Base-by-base conservation (phyloP, 2,329 filamentous ascomycete genomes). In the Neopestalotiopsis sp. region DNA sequence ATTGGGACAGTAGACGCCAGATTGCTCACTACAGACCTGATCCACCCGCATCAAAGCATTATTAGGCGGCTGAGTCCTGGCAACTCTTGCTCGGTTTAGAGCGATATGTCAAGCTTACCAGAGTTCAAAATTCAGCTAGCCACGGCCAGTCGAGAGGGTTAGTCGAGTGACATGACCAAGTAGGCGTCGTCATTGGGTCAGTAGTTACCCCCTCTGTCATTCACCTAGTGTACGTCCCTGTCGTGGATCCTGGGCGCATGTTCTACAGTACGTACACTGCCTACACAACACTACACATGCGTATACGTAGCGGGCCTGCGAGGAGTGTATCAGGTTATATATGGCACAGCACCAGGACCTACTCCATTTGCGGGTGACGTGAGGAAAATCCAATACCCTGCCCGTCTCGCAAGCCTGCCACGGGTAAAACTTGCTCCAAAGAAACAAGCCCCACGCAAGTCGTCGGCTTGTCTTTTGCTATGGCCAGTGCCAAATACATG, bases 381-480 rank as follows among this genome's bases (percentile, higher is more conserved):
- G 69, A 68, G 32, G 45, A 24, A 62, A 58, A 65, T 69, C 24
- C 59, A 70, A 71, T 70, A 75, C 74, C 75, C 73, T 74, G 74
- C 74, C 71, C 70, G 74, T 75, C 73, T 77, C 72, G 73, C 69
- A 74, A 73, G 74, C 74, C 72, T 75, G 73, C 73, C 65, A 69
- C 66, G 69, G 73, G 72, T 67, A 69, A 69, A 71, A 73, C 70
- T 56, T 64, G 61, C 63, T 65, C 49, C 58, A 45, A 66, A 30
- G 49, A 53, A 53, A 64, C 61, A 28, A 24, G 68, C 65, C 68
- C 69, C 70, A 68, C 66, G 24, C 68, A 28, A 28, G 49, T 66
- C 57, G 20, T 59, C 30, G 57, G 30, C 30, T 40, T 53, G 17
- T 53, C 20, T 53, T 24, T 53, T 53, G 17, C 6, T 53, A 24